Conservation (phyloP, 2,329 filamentous ascomycete genomes). For the Colletotrichum spinosum region DNA sequence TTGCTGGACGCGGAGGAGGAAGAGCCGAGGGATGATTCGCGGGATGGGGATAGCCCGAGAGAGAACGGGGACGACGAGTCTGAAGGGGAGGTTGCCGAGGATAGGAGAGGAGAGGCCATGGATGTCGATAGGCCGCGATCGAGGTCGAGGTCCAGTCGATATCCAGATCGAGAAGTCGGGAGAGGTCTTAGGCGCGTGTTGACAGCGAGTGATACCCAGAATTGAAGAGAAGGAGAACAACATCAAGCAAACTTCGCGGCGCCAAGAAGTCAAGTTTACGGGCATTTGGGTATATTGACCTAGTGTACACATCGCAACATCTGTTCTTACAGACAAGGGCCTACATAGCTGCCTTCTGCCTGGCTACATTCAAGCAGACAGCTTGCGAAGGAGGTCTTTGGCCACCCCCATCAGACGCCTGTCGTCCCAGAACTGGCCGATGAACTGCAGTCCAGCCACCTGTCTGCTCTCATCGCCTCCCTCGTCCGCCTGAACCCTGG, state of each 20-base stretch:
- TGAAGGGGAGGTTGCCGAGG: conserved; percentile 52
- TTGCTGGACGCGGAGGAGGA: conserved; percentile 73
- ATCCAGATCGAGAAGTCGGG: conserved; percentile 31
- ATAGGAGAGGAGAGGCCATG: conserved; percentile 45
- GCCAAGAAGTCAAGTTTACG: neutral
- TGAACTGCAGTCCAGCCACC: conserved; percentile 75
- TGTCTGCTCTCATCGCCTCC: conserved; percentile 47
- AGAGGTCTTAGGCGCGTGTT: conserved; percentile 9
- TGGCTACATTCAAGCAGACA: conserved; percentile 32
- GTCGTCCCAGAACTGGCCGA: conserved; percentile 87
- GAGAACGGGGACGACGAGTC: conserved; percentile 48
- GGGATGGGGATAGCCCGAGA: conserved; percentile 42
- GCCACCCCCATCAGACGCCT: conserved; percentile 70
- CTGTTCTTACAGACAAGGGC: neutral
- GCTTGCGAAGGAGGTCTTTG: conserved; percentile 52
- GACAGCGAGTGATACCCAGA: conserved; percentile 27
- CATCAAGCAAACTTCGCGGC: neutral
- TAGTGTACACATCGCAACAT: conserved; percentile 21
- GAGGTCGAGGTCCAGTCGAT: conserved; percentile 6
- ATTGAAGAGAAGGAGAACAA: neutral
- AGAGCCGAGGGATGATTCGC: conserved; percentile 45
- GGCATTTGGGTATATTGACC: conserved; percentile 25
- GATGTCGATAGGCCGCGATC: conserved; percentile 45
- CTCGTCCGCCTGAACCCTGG: conserved; percentile 71
- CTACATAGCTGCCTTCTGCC: neutral